These are phyloP conservation scores for Cordyceps cateniannulata DNA, from an alignment of 2,329 filamentous ascomycete genomes.

Conservation along the genomic window DNA sequence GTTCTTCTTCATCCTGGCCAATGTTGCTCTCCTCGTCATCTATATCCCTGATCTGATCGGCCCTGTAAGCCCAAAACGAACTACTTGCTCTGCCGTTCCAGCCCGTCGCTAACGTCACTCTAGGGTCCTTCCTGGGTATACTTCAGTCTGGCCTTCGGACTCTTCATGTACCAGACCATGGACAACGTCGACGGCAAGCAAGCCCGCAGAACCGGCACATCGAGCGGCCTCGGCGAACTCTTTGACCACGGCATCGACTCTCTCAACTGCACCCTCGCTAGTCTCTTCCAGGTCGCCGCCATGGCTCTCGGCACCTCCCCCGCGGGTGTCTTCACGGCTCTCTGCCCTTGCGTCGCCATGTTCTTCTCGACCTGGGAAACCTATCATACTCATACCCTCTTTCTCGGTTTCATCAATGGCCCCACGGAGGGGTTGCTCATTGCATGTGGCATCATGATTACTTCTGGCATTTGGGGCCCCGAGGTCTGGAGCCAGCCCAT, in stretches of 20 bases:
- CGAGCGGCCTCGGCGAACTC: slow-evolving; percentile 87
- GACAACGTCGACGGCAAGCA: slow-evolving; percentile 99
- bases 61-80: slow-evolving; percentile 54
- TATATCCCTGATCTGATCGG: slow-evolving; percentile 87
- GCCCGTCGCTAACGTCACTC: not conserved
- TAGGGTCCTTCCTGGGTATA: slow-evolving; percentile 88
- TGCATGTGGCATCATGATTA: slow-evolving; percentile 76
- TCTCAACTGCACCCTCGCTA: slow-evolving; percentile 91
- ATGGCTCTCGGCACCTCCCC: slow-evolving; percentile 84
- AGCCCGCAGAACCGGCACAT: slow-evolving; percentile 88
- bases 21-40: slow-evolving; percentile 67
- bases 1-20: slow-evolving; percentile 87
- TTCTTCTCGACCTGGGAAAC: slow-evolving; percentile 99
- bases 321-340: slow-evolving; percentile 82
- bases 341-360: slow-evolving; percentile 92
- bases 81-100: not conserved
- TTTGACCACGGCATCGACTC: slow-evolving; percentile 99
- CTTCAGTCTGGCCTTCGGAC: slow-evolving; percentile 87
- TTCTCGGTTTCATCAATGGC: slow-evolving; percentile 93
- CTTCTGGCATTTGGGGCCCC: slow-evolving; percentile 83
- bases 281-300: slow-evolving; percentile 82
- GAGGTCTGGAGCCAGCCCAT: slow-evolving; percentile 78
- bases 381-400: slow-evolving; percentile 95
- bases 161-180: slow-evolving; percentile 99
- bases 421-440: slow-evolving; percentile 93